Base-by-base conservation (phyloP, 2,329 filamentous ascomycete genomes). In the Dendryphion nanum region DNA sequence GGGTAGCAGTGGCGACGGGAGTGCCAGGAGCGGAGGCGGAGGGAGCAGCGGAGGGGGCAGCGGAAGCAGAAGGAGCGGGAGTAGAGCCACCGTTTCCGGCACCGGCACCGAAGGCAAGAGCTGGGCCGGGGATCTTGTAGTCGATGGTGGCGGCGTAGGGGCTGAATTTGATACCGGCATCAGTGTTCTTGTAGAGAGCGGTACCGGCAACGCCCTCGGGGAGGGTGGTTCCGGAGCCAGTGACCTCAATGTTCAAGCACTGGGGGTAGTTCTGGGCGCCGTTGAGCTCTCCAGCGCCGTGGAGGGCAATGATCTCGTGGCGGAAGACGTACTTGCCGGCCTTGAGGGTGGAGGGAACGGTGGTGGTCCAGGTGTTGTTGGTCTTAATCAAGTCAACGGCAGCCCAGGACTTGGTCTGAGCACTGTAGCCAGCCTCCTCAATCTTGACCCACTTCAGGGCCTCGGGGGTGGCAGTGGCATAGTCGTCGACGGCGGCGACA, bases 271-370 rank as follows among this genome's bases (percentile, higher is more conserved):
- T 69, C 66, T 75, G 76, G 8, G 75, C 75, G 19, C 74, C 74
- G 43, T 75, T 71, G 35, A 33, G 45, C 3, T 60, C 57, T n/a
- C 57, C 51, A 8, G 69, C 68, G 0, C 59, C 57, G 45, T 78
- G 75, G 6, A 78, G 61, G 3, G 70, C 76, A 38, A 74, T 72
- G 37, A 70, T 68, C 61, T 80, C 77, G 52, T 79, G 76, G 15
- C 77, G 68, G 42, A 81, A 64, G 40, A 81, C 73, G 50, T 79
- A 80, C 44, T 73, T 68, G 10, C 76, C 77, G 0, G 71, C 53
- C 12, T 53, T 59, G 37, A 77, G 64, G 13, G 61, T 51, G 4
- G 51, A 40, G 5, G 75, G 76, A 18, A 78, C 66, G 8, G 64
- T 71, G 17, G 73, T 61, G 29, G 48, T 69, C 66, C 48, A 66